Percentiles rank a stretch among this genome's conserved stretches.
Evolutionary conservation across 1,284 basidiomycete genomes (phyloP).

Genomic region (Dichomitus squalens): DNA sequence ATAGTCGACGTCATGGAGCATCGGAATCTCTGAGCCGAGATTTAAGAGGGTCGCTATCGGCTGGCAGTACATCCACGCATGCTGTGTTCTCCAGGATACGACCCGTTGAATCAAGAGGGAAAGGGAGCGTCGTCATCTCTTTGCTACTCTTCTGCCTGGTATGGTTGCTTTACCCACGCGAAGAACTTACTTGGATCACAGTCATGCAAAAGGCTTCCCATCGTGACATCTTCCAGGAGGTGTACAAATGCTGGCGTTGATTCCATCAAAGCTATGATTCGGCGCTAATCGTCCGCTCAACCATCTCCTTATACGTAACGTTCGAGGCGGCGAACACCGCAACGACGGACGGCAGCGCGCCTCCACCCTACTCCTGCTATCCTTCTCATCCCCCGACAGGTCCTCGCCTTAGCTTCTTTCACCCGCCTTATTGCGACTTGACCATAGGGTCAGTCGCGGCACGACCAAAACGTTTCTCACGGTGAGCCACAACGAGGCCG

Average conservation of each 20-base stretch:
- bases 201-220: no score
- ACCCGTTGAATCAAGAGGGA: no score
- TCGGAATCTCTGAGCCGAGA: no score
- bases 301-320: constrained; percentile 21
- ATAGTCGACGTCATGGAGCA: no score
- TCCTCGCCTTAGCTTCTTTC: neutral
- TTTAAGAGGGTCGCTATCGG: no score
- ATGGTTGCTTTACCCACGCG: no score
- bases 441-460: neutral
- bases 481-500: neutral
- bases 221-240: neutral
- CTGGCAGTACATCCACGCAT: no score
- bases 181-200: no score
- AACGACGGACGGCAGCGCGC: constrained; percentile 19
- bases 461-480: neutral
- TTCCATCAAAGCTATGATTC: constrained; percentile 24
- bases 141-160: no score
- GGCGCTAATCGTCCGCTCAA: constrained; percentile 20
- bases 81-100: no score
- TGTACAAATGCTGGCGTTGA: constrained; percentile 11
- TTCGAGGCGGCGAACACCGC: constrained; percentile 13
- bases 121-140: no score
- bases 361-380: constrained; percentile 11
- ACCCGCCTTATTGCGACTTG: neutral
- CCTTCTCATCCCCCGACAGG: neutral